phyloP scores from a whole-genome alignment of 306 rosid genomes.

The Coriaria nepalensis region DNA sequence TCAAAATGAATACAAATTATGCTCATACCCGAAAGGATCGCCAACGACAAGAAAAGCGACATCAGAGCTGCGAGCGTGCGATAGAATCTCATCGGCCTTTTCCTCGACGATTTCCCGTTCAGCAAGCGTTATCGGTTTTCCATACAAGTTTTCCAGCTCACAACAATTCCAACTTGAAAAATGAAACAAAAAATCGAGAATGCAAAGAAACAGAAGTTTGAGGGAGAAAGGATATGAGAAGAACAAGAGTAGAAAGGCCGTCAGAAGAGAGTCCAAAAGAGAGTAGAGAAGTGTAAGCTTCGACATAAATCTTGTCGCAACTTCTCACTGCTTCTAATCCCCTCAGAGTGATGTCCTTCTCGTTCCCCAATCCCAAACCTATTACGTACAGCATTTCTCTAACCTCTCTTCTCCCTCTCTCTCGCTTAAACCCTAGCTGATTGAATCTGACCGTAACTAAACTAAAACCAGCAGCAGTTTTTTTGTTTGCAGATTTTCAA shows the following conservation, averaged over 20 bases:
- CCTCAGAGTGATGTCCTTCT: constrained; percentile 62
- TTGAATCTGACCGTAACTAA: neutral
- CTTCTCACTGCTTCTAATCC: constrained; percentile 73
- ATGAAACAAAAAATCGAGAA: neutral
- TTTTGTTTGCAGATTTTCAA: too few relatives aligned
- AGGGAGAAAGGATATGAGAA: neutral
- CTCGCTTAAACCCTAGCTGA: constrained; percentile 12
- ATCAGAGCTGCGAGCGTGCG: constrained; percentile 25
- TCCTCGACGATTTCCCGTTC: constrained; percentile 95
- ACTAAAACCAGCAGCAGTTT: neutral
- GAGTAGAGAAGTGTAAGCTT: constrained; percentile 88
- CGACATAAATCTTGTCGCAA: constrained; percentile 54
- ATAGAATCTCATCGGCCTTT: constrained; percentile 33
- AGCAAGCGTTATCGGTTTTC: constrained; percentile 53
- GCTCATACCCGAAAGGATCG: constrained; percentile 39
- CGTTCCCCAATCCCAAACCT: constrained; percentile 82
- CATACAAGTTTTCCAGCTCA: constrained; percentile 54
- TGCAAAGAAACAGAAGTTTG: neutral
- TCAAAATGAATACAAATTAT: neutral
- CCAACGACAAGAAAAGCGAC: constrained; percentile 50
- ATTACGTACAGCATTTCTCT: constrained; percentile 54
- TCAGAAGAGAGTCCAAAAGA: constrained; percentile 68
- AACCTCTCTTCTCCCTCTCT: neutral
- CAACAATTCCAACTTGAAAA: neutral
- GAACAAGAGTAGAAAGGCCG: constrained; percentile 62